A percentile compares a stretch with the other conserved stretches of the same genome.
phyloP scores from a whole-genome alignment of 495 filamentous ascomycete species.

The Bacidia gigantensis region DNA sequence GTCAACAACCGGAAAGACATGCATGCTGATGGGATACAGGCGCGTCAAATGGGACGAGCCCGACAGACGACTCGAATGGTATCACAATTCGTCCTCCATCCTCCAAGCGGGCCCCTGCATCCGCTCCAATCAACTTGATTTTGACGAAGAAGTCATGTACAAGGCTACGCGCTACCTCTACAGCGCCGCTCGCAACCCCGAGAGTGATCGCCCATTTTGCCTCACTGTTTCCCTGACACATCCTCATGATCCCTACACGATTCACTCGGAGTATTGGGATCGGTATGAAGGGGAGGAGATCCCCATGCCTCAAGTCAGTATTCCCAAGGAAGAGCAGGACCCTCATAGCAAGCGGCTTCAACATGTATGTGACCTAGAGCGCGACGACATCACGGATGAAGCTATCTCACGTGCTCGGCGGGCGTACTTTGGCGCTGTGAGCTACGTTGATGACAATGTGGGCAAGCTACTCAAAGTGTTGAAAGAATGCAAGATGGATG shows the following conservation, averaged over 20 bases:
- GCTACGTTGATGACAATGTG: slow-evolving; percentile 78
- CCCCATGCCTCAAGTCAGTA: slow-evolving; percentile 55
- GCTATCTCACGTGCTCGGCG: slow-evolving; percentile 65
- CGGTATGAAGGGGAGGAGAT: slow-evolving; percentile 79
- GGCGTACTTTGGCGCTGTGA: slow-evolving; percentile 79
- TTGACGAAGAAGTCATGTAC: slow-evolving; percentile 86
- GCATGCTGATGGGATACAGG: slow-evolving; percentile 10
- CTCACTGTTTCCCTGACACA: slow-evolving; percentile 84
- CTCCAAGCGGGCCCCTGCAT: slow-evolving; percentile 71
- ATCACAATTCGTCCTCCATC: slow-evolving; percentile 83
- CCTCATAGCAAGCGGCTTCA: slow-evolving; percentile 67
- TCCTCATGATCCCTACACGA: slow-evolving; percentile 84
- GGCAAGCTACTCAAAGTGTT: slow-evolving; percentile 62
- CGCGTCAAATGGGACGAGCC: slow-evolving; percentile 82
- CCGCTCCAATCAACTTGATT: slow-evolving; percentile 85
- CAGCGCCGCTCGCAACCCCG: slow-evolving; percentile 60
- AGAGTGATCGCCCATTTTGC: slow-evolving; percentile 59
- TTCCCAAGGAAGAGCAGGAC: slow-evolving; percentile 67
- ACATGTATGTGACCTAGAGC: slow-evolving; percentile 64
- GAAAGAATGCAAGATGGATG: slow-evolving; percentile 57
- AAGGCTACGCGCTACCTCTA: slow-evolving; percentile 70
- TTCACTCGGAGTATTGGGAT: slow-evolving; percentile 80
- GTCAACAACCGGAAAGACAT: background rate
- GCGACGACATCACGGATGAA: slow-evolving; percentile 57
- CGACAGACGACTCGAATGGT: slow-evolving; percentile 73